A percentile compares a stretch with the other conserved stretches of the same genome.
Conservation (phyloP, 1,139 yeast genomes). For the Nakaseomyces kungkrabaensis region DNA sequence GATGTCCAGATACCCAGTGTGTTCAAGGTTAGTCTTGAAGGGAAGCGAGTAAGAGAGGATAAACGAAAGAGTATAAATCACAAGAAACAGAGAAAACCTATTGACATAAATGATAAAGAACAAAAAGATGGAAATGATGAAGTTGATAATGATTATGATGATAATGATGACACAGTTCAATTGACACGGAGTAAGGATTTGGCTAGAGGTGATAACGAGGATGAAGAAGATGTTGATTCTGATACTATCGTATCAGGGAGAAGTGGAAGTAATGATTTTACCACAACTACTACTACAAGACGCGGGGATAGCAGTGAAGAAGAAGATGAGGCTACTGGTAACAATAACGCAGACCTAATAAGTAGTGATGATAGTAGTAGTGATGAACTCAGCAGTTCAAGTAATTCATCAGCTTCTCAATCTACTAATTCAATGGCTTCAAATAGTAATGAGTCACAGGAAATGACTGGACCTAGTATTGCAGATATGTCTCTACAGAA, state of each 20-base stretch:
- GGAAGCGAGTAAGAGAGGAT: constrained; percentile 9
- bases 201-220: neutral
- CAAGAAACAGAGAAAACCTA: neutral
- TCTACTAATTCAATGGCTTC: neutral
- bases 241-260: neutral
- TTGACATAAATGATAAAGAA: neutral
- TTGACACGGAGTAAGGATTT: neutral
- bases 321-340: neutral
- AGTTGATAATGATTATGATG: neutral
- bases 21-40: constrained; percentile 6
- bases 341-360: neutral
- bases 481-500: constrained; percentile 24
- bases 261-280: neutral
- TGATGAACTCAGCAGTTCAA: neutral
- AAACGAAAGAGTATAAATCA: neutral
- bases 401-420: constrained; percentile 11
- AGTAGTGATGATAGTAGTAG: neutral
- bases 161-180: neutral
- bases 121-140: neutral
- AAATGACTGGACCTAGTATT: neutral
- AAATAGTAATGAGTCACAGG: neutral
- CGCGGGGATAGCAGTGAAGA: neutral
- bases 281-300: neutral
- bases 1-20: constrained; percentile 6
- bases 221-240: neutral